These are phyloP conservation scores for Magnolia changhungtana DNA, from an alignment of 164 flowering plant genomes.

Conservation along the genomic window DNA sequence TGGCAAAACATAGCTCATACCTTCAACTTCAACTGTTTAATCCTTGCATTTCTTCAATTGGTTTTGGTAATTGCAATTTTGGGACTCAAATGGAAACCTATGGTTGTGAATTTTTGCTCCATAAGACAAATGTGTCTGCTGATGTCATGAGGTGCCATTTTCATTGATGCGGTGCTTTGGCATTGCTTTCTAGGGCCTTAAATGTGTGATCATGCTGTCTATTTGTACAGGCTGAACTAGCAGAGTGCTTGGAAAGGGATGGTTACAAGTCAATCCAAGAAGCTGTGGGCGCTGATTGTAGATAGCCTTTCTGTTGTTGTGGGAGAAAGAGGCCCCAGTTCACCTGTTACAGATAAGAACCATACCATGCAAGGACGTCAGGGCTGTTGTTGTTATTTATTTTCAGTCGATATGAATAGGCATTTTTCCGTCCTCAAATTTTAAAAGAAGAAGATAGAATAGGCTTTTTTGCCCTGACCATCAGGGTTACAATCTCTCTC, in stretches of 20 bases:
- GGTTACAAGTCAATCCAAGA: slow-evolving; percentile 78
- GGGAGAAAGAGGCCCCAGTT: neutral
- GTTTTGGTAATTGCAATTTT: no score
- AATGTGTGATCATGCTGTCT: neutral
- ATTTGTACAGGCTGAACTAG: slow-evolving; percentile 63
- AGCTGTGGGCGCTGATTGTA: slow-evolving; percentile 89
- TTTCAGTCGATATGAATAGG: neutral
- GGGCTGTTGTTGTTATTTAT: neutral
- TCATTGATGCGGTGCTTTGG: neutral
- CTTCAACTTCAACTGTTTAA: no score
- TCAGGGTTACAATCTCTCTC: neutral
- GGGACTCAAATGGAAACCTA: no score
- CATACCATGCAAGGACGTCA: neutral
- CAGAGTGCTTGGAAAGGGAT: slow-evolving; percentile 80
- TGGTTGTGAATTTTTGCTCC: no score
- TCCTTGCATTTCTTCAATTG: no score
- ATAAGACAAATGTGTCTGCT: no score
- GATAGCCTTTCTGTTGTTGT: slow-evolving; percentile 26
- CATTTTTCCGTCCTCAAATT: no score
- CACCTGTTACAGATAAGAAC: neutral
- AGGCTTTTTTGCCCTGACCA: neutral
- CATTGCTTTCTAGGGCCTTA: neutral
- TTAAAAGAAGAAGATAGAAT: neutral
- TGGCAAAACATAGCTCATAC: no score
- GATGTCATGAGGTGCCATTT: neutral